A percentile compares a stretch with the other conserved stretches of the same genome.
These are phyloP conservation scores for Phytophthora pluvialis DNA, from an alignment of 352 stramenopile genomes.

Conservation along the genomic window DNA sequence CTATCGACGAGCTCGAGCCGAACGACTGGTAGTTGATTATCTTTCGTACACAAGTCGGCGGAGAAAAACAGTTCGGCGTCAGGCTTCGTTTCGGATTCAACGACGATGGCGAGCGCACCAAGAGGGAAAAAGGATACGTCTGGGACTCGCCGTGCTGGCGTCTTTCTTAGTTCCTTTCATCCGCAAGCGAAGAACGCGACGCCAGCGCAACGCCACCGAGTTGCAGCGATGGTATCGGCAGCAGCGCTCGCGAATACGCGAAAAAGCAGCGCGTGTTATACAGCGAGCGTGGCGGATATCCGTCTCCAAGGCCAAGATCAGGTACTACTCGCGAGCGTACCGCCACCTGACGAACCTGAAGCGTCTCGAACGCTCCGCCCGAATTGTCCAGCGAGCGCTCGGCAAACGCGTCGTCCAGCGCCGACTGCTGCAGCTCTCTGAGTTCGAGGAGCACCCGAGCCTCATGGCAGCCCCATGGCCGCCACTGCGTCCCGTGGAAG, in stretches of 20 bases:
- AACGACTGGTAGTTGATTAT: slow-evolving; percentile 44
- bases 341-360: slow-evolving; percentile 38
- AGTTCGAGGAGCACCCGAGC: slow-evolving; percentile 40
- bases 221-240: slow-evolving; percentile 47
- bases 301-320: slow-evolving; percentile 45
- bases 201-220: slow-evolving; percentile 1
- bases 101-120: slow-evolving; percentile 32
- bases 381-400: slow-evolving; percentile 55
- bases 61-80: slow-evolving; percentile 19
- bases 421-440: slow-evolving; percentile 31
- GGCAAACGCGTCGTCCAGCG: slow-evolving; percentile 34
- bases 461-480: slow-evolving; percentile 30
- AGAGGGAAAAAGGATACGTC: slow-evolving; percentile 8
- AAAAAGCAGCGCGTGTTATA: slow-evolving; percentile 29
- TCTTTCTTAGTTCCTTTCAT: slow-evolving; percentile 31
- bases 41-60: slow-evolving; percentile 23
- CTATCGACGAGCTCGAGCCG: slow-evolving; percentile 28
- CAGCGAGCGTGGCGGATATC: slow-evolving; percentile 57
- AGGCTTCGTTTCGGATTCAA: slow-evolving; percentile 49
- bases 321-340: slow-evolving; percentile 33
- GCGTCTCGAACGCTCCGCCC: slow-evolving; percentile 41
- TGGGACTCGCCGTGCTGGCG: slow-evolving; percentile 22
- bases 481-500: slow-evolving; percentile 12
- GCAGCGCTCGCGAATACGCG: slow-evolving; percentile 4
- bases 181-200: slow-evolving; percentile 18